Conservation (phyloP, 2,329 filamentous ascomycete genomes). For the Beauveria australis region DNA sequence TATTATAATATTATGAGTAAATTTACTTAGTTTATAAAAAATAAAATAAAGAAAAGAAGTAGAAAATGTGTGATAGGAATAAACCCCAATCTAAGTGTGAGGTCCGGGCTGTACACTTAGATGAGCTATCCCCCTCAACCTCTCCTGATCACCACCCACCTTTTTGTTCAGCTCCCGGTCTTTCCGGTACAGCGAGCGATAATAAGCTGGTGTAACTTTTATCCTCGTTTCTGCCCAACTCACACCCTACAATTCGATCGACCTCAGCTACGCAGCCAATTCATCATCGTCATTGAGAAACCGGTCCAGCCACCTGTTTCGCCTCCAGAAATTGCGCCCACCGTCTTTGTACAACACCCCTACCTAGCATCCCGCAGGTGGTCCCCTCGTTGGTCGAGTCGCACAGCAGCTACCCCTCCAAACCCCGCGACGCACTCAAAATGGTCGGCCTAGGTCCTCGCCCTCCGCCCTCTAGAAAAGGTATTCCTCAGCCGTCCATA, state of each 20-base stretch:
- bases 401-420: slow-evolving; percentile 12
- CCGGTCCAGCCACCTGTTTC: background rate
- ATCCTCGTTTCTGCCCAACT: slow-evolving; percentile 1
- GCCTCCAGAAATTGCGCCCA: background rate
- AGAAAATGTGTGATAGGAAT: no score
- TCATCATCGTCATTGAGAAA: background rate
- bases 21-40: no score
- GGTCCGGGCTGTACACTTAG: no score
- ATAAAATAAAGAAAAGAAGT: no score
- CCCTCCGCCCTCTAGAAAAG: slow-evolving; percentile 12
- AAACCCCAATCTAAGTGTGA: no score
- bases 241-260: background rate
- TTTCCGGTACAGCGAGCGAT: background rate
- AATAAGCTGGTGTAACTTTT: background rate
- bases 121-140: no score
- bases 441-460: slow-evolving; percentile 13
- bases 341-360: background rate
- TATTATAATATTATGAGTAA: no score
- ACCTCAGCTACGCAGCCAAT: background rate
- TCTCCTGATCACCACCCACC: no score
- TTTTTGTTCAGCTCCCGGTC: background rate
- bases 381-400: background rate
- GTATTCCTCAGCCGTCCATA: background rate
- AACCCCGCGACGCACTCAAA: slow-evolving; percentile 11
- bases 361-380: background rate